Evolutionary conservation across 495 filamentous ascomycete genomes (phyloP), one percentile per base, ranked within the genome.

Genomic region (Bathelium albidoporum): DNA sequence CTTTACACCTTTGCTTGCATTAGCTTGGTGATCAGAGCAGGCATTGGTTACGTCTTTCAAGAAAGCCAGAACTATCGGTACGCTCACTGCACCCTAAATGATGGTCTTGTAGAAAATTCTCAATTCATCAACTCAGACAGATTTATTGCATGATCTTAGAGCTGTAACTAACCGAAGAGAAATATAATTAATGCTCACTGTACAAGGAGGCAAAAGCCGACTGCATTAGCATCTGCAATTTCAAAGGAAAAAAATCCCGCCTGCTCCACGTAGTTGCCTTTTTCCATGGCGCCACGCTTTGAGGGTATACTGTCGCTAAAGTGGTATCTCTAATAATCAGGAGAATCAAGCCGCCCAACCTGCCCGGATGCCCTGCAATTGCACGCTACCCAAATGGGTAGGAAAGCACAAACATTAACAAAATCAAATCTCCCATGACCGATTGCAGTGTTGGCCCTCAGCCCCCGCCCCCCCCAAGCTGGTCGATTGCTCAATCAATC

Each of bases 301-400:
- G 24, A 55, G 49, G 49, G 49, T 55, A 55, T 55, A 55, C 24
- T 55, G 7, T 55, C 49, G 49, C 49, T 55, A 55, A 55, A 28
- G 49, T 55, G 49, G 49, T 55, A 55, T 55, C 49, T 55, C 34
- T 55, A 55, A 29, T 28, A 55, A 55, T 28, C 20, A 28, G 9
- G 24, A 28, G 16, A 55, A 28, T n/a, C 12, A 29, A 29, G 26
- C 20, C 4, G 9, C 12, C 49, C 49, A 20, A n/a, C 49, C 49
- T 55, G 9, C 43, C n/a, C 43, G 18, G 9, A 20, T 9, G 20
- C 20, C 43, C 43, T 7, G 9, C n/a, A 7, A 20, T 49, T 20
- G 43, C 43, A 18, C 20, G 11, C 43, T 49, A 49, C 43, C 43
- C n/a, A 14, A 49, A 20, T 49, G 43, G 36, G 43, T 49, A 49